Percentiles rank a stretch among this genome's conserved stretches.
Conservation (phyloP, 495 filamentous ascomycete genomes). For the Aspergillus coremiiformis region DNA sequence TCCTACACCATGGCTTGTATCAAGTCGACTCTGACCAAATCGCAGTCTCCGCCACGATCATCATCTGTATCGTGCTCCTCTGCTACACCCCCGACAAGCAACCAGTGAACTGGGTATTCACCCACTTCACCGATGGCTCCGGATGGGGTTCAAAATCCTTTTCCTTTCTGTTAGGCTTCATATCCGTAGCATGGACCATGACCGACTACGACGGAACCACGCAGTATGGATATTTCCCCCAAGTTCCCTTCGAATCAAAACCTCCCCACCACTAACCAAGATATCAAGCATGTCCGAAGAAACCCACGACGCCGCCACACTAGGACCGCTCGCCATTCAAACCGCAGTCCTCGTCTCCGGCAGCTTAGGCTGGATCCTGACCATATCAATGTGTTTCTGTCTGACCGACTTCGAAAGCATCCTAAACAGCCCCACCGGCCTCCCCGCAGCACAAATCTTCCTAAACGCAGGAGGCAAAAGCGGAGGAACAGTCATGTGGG, state of each 20-base stretch:
- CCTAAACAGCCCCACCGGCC: slow-evolving; percentile 53
- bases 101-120: slow-evolving; percentile 59
- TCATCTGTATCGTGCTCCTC: slow-evolving; percentile 56
- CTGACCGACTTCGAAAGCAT: slow-evolving; percentile 56
- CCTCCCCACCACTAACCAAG: not conserved
- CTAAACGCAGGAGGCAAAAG: slow-evolving; percentile 55
- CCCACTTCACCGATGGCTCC: slow-evolving; percentile 56
- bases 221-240: slow-evolving; percentile 42
- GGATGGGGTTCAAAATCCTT: slow-evolving; percentile 59
- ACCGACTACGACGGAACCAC: slow-evolving; percentile 71
- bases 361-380: slow-evolving; percentile 56
- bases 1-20: too few species aligned
- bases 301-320: slow-evolving; percentile 61
- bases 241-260: not conserved
- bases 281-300: slow-evolving; percentile 63
- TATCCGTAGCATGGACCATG: slow-evolving; percentile 71
- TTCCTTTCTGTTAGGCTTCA: slow-evolving; percentile 60
- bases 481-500: slow-evolving; percentile 61
- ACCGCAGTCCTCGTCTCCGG: slow-evolving; percentile 61
- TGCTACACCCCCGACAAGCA: slow-evolving; percentile 58
- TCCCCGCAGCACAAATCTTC: slow-evolving; percentile 66
- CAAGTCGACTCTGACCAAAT: slow-evolving; percentile 8
- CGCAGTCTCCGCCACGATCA: slow-evolving; percentile 47
- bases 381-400: slow-evolving; percentile 63
- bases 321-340: slow-evolving; percentile 57